Evolutionary conservation across 208 protist genomes (phyloP).

Genomic region (Wallacemonas rigidus): DNA sequence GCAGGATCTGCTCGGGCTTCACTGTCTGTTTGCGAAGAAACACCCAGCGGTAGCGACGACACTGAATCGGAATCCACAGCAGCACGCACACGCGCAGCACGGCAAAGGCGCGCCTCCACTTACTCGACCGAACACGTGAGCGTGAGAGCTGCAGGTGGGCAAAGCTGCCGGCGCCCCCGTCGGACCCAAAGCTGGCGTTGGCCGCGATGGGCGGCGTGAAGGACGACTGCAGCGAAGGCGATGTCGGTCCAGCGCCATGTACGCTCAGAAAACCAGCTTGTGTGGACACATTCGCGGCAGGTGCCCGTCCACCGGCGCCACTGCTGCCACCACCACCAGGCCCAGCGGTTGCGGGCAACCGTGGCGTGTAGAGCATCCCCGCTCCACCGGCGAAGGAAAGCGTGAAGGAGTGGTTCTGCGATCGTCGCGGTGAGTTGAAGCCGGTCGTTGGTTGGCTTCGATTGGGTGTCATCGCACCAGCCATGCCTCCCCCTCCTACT

Average conservation of each 20-base stretch:
- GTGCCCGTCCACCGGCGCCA: background rate
- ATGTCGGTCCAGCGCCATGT: background rate
- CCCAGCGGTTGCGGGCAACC: background rate
- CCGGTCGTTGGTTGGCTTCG: background rate
- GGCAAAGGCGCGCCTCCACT: constrained; percentile 49
- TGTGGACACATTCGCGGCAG: background rate
- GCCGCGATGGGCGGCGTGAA: background rate
- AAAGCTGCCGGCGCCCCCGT: constrained; percentile 1
- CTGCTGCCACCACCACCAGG: no score
- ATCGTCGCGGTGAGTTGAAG: background rate
- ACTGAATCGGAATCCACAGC: constrained; percentile 48
- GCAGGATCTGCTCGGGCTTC: constrained; percentile 22
- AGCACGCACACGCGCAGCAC: constrained; percentile 57
- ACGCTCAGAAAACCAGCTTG: constrained; percentile 1
- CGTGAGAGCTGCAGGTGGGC: background rate
- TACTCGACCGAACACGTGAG: constrained; percentile 25
- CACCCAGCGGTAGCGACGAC: constrained; percentile 42
- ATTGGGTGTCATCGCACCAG: background rate
- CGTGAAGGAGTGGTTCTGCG: constrained; percentile 15
- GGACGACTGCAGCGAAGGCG: background rate
- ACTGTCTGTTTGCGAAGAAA: constrained; percentile 21
- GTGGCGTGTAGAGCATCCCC: background rate
- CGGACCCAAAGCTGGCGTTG: constrained; percentile 9
- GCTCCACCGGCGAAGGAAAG: constrained; percentile 12
- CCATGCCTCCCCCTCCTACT: background rate